A percentile compares a stretch with the other conserved stretches of the same genome.
Conservation (phyloP, 1,139 yeast species). For the Yamadazyma buinensis region DNA sequence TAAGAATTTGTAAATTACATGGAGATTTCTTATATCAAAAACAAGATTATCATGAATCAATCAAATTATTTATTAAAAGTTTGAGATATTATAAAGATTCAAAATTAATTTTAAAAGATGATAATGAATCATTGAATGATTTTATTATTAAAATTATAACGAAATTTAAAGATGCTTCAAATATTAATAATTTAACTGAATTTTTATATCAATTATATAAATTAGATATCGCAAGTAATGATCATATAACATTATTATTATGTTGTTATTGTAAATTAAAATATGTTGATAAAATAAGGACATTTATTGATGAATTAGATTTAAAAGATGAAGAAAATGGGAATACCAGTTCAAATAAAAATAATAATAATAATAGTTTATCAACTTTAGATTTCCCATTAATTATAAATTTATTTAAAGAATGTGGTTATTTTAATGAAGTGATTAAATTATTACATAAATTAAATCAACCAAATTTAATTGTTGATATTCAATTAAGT, state of each 20-base stretch:
- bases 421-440: constrained; percentile 65
- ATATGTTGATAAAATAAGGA: constrained; percentile 52
- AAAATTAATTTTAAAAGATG: constrained; percentile 7
- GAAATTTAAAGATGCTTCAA: constrained; percentile 81
- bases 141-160: constrained; percentile 77
- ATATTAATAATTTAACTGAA: constrained; percentile 59
- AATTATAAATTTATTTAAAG: constrained; percentile 71
- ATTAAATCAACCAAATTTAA: constrained; percentile 68
- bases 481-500: constrained; percentile 71
- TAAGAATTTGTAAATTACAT: constrained; percentile 58
- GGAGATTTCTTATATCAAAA: constrained; percentile 71
- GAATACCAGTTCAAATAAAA: constrained; percentile 9
- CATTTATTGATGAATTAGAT: constrained; percentile 50
- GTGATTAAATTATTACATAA: constrained; percentile 71
- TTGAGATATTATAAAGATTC: constrained; percentile 20
- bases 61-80: constrained; percentile 58
- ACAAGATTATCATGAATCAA: constrained; percentile 65
- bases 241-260: constrained; percentile 77
- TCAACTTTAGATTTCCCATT: constrained; percentile 63
- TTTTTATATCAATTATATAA: constrained; percentile 61
- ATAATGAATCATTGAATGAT: constrained; percentile 24
- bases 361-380: constrained; percentile 14
- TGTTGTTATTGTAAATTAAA: constrained; percentile 83
- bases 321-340: constrained; percentile 14
- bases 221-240: constrained; percentile 54